Evolutionary conservation across 2,329 filamentous ascomycete species (phyloP), one percentile per base, ranked within the genome.

Genomic region (Dactylonectria macrodidyma): DNA sequence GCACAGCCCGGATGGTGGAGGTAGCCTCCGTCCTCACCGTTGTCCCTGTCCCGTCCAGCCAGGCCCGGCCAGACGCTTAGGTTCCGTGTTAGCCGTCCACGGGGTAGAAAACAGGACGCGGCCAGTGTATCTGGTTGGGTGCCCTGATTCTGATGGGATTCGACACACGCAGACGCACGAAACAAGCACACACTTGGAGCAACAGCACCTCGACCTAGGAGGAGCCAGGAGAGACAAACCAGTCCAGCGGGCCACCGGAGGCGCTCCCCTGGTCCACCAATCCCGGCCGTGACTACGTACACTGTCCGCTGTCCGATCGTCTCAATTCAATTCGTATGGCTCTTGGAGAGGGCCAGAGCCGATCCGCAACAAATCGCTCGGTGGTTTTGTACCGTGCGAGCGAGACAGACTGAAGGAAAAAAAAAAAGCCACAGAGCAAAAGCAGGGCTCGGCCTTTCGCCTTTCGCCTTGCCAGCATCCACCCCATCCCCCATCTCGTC

Each of bases 21-120:
- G 59, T 58, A 12, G 61, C 41, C 59, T 38, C 47, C 47, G 47
- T 62, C 38, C 64, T 62, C 64, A 66, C 59, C 48, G 64, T 66
- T 51, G 59, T 54, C 64, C 64, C 26, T 62, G 59, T 51, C 58
- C 64, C 50, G 51, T 54, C 36, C 19, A 60, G 24, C 50, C 48
- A 61, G 24, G 44, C 62, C 62, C 51, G 59, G 56, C 59, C 50
- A 58, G 63, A 47, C 63, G 54, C 46, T 55, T 55, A 54, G 36
- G 64, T 62, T 66, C 64, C 64, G 64, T 66, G 38, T 66, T 66
- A 66, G 64, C 64, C 64, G 64, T 66, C 59, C 38, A 44, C 41
- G 41, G 41, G 36, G 36, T 38, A 14, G 36, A 14, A 38, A 14
- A 10, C 36, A 14, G 41, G 41, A n/a, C n/a, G 41, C 14, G 41